Percentiles rank a stretch among this genome's conserved stretches.
These are phyloP conservation scores for Beta corolliflora DNA, from an alignment of 179 eudicot species.

Conservation along the genomic window DNA sequence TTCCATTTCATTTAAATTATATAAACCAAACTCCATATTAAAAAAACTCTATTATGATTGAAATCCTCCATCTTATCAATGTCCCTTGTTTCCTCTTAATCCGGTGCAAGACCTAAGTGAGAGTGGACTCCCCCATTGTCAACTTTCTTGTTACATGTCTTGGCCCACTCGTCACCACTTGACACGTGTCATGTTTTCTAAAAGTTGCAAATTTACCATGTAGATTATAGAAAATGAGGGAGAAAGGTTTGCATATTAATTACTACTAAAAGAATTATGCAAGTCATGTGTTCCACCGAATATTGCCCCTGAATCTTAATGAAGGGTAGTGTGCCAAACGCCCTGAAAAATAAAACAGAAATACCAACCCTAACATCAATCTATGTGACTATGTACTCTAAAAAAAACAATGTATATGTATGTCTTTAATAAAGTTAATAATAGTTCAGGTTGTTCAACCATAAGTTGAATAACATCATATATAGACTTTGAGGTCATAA, in stretches of 20 bases:
- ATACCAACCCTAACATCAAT: background rate
- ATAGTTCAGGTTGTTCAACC: too few relatives aligned
- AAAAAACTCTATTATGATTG: too few relatives aligned
- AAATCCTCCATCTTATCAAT: background rate
- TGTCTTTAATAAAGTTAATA: too few relatives aligned
- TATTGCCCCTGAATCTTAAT: background rate
- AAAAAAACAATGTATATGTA: too few relatives aligned
- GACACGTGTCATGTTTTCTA: background rate
- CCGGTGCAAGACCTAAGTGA: background rate
- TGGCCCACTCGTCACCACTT: conserved; percentile 2
- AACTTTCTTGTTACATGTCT: background rate
- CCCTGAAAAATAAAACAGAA: background rate
- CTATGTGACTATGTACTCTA: too few relatives aligned
- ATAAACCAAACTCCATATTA: too few relatives aligned
- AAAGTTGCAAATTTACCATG: background rate
- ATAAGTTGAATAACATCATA: too few relatives aligned
- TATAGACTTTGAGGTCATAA: too few relatives aligned
- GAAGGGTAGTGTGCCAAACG: background rate
- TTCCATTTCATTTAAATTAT: too few relatives aligned
- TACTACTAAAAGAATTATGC: background rate
- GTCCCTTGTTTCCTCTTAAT: background rate
- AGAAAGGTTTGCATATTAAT: background rate
- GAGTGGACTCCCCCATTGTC: background rate
- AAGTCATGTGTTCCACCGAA: background rate
- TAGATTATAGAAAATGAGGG: background rate